Percentiles rank a stretch among this genome's conserved stretches.
Evolutionary conservation across 2,329 filamentous ascomycete species (phyloP).

Genomic region (Aspergillus neotritici): DNA sequence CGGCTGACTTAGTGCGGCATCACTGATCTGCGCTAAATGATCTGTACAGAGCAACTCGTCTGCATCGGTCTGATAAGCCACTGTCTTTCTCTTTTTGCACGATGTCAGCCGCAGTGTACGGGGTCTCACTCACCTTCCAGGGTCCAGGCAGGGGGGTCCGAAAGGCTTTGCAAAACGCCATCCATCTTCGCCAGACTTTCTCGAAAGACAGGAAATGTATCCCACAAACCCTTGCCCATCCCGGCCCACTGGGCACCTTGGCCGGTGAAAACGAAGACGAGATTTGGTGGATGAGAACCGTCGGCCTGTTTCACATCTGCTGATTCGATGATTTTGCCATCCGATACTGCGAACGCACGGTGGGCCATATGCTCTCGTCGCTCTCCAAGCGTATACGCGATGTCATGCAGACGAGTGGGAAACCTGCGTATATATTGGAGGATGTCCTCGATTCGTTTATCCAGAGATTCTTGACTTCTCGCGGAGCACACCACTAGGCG

Average conservation of each 20-base stretch:
- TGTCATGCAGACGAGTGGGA: not conserved
- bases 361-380: slow-evolving; percentile 7
- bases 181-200: slow-evolving; percentile 5
- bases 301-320: too few relatives aligned
- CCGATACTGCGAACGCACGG: slow-evolving; percentile 3
- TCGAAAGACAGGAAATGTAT: too few relatives aligned
- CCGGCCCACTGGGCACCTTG: slow-evolving; percentile 29
- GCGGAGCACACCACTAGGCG: not conserved
- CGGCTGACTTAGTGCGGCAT: slow-evolving; percentile 6
- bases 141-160: not conserved
- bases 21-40: too few relatives aligned
- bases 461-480: not conserved
- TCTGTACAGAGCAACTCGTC: too few relatives aligned
- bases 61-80: too few relatives aligned
- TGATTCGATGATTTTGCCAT: too few relatives aligned
- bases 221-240: slow-evolving; percentile 23
- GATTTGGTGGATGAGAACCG: too few relatives aligned
- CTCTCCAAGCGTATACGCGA: slow-evolving; percentile 7
- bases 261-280: slow-evolving; percentile 25
- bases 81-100: too few relatives aligned
- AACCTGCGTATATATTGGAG: not conserved
- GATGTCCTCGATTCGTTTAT: not conserved
- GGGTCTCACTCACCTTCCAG: too few relatives aligned
- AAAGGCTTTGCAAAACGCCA: not conserved
- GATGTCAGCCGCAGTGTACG: too few relatives aligned